Evolutionary conservation across 2,329 filamentous ascomycete species (phyloP), one percentile per base, ranked within the genome.

Genomic region (Stemphylium lycopersici): DNA sequence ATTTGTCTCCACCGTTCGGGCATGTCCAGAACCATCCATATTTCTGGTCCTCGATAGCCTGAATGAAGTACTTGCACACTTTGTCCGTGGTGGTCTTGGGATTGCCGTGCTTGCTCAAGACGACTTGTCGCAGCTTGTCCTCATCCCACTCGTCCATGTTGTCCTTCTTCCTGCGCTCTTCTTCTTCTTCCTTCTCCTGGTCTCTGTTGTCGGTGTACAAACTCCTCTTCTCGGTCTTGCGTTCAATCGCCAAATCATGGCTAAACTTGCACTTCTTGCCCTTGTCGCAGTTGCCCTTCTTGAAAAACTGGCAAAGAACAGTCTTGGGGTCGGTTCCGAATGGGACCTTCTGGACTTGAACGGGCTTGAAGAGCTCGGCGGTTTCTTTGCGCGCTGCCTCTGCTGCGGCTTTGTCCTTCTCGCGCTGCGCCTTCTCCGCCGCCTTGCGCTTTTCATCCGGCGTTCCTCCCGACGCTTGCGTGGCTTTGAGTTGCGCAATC

Each of bases 21-120:
- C 95, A 99, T 55, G 87, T 83, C 95, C 95, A 99, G 79, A 99
- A 98, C 95, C 95, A 99, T 59, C 95, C 95, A 70, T 99, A 99
- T 78, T 98, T 99, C 69, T 92, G 90, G 73, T 99, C 95, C 79
- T 99, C 95, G 59, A 99, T 95, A 22, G 95, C 95, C 65, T 93
- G 88, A 74, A 98, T 95, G 76, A 99, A 99, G 82, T 81, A 96
- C 79, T 98, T 99, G 90, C 95, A 99, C 64, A 99, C 95, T 79
- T 98, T 99, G 74, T 99, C 95, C 41, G 95, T 99, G 4, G 90
- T 90, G 18, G 93, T 96, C 74, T 89, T 87, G 56, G 96, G 95
- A 77, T 99, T 99, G 47, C 95, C 95, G 77, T 99, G 96, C 81
- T 99, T 99, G 69, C 90, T 96, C 74, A 96, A 68, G 20, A 99